Conservation (phyloP, 2,329 filamentous ascomycete genomes). For the Fusarium tuaranense region DNA sequence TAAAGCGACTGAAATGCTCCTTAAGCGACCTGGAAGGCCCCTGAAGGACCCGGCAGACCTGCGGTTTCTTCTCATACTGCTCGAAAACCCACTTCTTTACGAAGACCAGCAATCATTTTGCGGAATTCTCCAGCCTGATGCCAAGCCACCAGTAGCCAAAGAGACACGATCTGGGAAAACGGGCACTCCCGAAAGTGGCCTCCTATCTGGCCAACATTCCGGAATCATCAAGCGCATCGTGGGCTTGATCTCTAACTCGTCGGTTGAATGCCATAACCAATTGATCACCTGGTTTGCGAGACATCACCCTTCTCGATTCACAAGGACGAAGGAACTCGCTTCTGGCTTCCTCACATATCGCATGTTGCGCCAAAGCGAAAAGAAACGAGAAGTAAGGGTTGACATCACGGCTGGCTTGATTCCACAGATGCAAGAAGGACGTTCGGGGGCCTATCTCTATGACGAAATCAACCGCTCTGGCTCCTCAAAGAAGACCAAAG, state of each 20-base stretch:
- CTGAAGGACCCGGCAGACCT: constrained; percentile 76
- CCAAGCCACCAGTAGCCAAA: constrained; percentile 8
- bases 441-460: constrained; percentile 77
- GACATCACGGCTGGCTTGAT: constrained; percentile 77
- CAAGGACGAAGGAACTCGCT: constrained; percentile 80
- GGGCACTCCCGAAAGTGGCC: constrained; percentile 51
- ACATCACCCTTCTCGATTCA: constrained; percentile 75
- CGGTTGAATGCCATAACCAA: constrained; percentile 80
- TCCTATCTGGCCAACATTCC: constrained; percentile 76
- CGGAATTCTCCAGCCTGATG: constrained; percentile 54
- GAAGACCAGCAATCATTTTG: constrained; percentile 53
- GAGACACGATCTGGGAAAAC: constrained; percentile 34
- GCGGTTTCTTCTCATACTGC: constrained; percentile 81
- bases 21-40: constrained; percentile 82
- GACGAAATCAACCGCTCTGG: constrained; percentile 74
- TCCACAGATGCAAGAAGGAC: constrained; percentile 76
- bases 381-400: constrained; percentile 68
- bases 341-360: constrained; percentile 86
- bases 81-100: constrained; percentile 83
- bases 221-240: constrained; percentile 87
- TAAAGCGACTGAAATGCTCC: constrained; percentile 81
- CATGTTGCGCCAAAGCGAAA: constrained; percentile 76
- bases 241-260: constrained; percentile 81
- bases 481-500: constrained; percentile 65
- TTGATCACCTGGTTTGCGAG: constrained; percentile 83